Evolutionary conservation across 1,284 basidiomycete genomes (phyloP).

Genomic region (Ceratorhiza oryzae-sativae): DNA sequence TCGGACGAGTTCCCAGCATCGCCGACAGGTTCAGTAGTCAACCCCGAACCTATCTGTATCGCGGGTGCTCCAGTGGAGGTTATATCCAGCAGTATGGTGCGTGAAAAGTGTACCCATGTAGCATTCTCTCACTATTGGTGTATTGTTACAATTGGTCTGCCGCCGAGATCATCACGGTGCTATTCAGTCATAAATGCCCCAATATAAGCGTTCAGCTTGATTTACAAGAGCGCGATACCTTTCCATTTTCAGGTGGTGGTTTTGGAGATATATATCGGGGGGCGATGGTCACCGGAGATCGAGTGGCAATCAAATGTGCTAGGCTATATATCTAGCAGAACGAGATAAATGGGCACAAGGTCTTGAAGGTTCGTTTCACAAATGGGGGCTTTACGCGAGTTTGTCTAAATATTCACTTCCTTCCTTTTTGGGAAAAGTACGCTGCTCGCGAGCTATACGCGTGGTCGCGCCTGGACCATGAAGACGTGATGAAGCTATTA

Average conservation of each 20-base stretch:
- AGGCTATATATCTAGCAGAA: not conserved
- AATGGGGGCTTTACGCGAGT: too few relatives aligned
- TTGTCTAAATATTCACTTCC: too few relatives aligned
- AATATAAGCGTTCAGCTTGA: not conserved
- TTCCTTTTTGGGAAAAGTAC: not conserved
- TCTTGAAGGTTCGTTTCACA: not conserved
- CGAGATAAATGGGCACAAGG: not conserved
- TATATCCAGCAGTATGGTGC: too few relatives aligned
- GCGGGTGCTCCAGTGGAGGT: too few relatives aligned
- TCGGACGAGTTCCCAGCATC: too few relatives aligned
- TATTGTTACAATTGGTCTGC: too few relatives aligned
- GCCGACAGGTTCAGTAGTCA: too few relatives aligned
- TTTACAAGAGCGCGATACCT: not conserved
- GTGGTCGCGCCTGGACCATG: not conserved
- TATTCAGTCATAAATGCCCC: not conserved
- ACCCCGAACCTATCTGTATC: too few relatives aligned
- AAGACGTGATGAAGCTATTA: not conserved
- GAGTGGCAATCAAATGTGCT: slow-evolving; percentile 1
- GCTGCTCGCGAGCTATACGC: not conserved
- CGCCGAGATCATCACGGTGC: too few relatives aligned
- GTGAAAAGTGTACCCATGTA: too few relatives aligned
- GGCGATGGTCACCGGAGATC: not conserved
- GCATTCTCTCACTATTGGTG: too few relatives aligned
- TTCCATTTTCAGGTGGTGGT: not conserved
- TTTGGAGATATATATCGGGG: slow-evolving; percentile 18